Evolutionary conservation across 306 rosid species (phyloP).

Genomic region (Ammopiptanthus mongolicus): DNA sequence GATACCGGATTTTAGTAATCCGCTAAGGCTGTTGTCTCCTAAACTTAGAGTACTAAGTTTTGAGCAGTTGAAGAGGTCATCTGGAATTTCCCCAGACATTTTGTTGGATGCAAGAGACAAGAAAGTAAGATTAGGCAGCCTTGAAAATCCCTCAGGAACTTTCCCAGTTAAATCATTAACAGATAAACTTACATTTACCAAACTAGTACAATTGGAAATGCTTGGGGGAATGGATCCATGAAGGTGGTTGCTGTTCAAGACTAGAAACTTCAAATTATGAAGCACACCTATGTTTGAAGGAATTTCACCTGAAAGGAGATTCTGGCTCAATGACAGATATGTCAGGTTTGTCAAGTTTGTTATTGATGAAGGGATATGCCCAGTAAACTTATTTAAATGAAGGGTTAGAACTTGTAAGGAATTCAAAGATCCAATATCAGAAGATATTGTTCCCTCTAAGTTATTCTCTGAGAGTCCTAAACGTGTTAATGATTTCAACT

Average conservation of each 20-base stretch:
- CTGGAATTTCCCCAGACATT: slow-evolving; percentile 74
- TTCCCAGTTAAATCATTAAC: slow-evolving; percentile 49
- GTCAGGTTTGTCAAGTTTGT: slow-evolving; percentile 64
- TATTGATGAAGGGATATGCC: slow-evolving; percentile 61
- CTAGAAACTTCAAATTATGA: slow-evolving; percentile 53
- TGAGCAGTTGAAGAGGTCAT: slow-evolving; percentile 69
- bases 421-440: slow-evolving; percentile 59
- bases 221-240: slow-evolving; percentile 65
- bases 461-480: slow-evolving; percentile 60
- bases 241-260: slow-evolving; percentile 31
- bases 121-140: slow-evolving; percentile 60
- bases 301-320: slow-evolving; percentile 69
- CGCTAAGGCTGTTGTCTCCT: slow-evolving; percentile 43
- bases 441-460: slow-evolving; percentile 58
- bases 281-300: slow-evolving; percentile 66
- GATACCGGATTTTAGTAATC: slow-evolving; percentile 54
- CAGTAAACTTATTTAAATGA: slow-evolving; percentile 58
- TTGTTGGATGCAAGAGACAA: slow-evolving; percentile 42
- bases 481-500: slow-evolving; percentile 48
- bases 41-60: slow-evolving; percentile 51
- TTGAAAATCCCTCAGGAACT: slow-evolving; percentile 61
- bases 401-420: slow-evolving; percentile 59
- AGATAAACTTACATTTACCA: slow-evolving; percentile 41
- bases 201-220: slow-evolving; percentile 60
- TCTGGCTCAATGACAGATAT: slow-evolving; percentile 49